These are phyloP conservation scores for Polyplosphaeria fusca DNA, from an alignment of 495 filamentous ascomycete species.

Conservation along the genomic window DNA sequence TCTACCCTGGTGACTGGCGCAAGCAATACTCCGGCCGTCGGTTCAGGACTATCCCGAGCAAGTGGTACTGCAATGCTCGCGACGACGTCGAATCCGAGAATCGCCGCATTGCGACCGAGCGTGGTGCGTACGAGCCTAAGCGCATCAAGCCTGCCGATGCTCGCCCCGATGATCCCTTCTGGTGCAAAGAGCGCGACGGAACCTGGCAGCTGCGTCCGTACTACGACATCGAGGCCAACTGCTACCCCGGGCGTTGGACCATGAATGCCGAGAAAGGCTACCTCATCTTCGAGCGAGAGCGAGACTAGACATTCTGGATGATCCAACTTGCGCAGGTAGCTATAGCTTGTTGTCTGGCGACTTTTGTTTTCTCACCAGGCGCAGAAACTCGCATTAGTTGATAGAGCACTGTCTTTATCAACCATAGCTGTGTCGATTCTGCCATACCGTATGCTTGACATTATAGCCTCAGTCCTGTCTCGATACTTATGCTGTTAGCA, in stretches of 20 bases:
- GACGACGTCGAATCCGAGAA: constrained; percentile 38
- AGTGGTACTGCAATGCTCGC: constrained; percentile 12
- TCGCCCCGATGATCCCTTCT: constrained; percentile 38
- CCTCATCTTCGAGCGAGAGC: constrained; percentile 33
- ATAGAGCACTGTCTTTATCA: too few species aligned
- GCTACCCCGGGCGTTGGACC: constrained; percentile 37
- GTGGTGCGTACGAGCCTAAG: constrained; percentile 35
- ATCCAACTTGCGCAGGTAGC: too few species aligned
- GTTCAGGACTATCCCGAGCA: neutral
- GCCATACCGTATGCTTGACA: too few species aligned
- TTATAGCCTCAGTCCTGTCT: too few species aligned
- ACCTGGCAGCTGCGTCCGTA: constrained; percentile 33
- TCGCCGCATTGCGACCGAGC: constrained; percentile 35
- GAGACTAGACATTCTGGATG: too few species aligned
- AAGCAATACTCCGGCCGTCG: neutral
- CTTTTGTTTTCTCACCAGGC: too few species aligned
- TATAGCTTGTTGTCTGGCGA: too few species aligned
- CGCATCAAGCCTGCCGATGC: constrained; percentile 36
- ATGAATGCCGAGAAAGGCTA: constrained; percentile 35
- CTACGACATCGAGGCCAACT: constrained; percentile 34
- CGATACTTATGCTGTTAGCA: too few species aligned
- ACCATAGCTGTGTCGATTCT: too few species aligned
- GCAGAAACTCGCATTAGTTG: too few species aligned
- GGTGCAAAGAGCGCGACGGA: constrained; percentile 38
- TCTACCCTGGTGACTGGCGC: neutral